Evolutionary conservation across 768 basidiomycete genomes (phyloP), one percentile per base, ranked within the genome.

Genomic region (Phlebiopsis gigantea): DNA sequence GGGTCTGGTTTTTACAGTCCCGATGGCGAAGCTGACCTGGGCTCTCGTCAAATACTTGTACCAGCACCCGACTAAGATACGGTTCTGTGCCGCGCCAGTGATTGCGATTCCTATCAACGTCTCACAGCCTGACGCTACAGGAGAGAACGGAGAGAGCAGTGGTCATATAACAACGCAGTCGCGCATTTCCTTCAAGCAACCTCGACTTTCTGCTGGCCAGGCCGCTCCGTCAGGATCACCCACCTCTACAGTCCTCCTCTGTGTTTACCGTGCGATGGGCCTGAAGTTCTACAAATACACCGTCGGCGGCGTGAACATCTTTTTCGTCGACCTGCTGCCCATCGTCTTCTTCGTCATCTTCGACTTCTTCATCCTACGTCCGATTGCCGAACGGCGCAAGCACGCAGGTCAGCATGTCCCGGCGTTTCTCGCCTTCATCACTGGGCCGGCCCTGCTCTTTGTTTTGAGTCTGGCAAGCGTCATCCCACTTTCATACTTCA

Each of bases 251-350:
- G 90, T 99, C 5, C 76, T 99, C 25, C 81, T 99, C 26, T 99
- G 97, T 73, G 96, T 89, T 4, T 98, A 98, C 70, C 85, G 85
- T 22, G 97, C 97, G 1, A 78, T 86, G 52, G 97, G 96, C 1
- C 75, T 83, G 65, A 80, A 95, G 69, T 98, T 97, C 73, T 98
- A 91, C 87, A 99, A 99, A 78, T 99, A 99, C 69, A 99, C 97
- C 5, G 82, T 99, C 49, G 93, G 97, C 19, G 97, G 97, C 17
- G 95, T 98, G 62, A 99, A 99, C 78, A 98, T 99, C 69, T 72
- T 98, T 58, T 98, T 99, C 72, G 83, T 99, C 73, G 97, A 98
- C 72, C 87, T 98, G 57, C 68, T 98, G 30, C 88, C 93, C 1
- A 71, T 98, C 55, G 93, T 98, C 10, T 93, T 97, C 74, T 93